phyloP scores from a whole-genome alignment of 345 rosid genomes.

The Anastatica hierochuntica region DNA sequence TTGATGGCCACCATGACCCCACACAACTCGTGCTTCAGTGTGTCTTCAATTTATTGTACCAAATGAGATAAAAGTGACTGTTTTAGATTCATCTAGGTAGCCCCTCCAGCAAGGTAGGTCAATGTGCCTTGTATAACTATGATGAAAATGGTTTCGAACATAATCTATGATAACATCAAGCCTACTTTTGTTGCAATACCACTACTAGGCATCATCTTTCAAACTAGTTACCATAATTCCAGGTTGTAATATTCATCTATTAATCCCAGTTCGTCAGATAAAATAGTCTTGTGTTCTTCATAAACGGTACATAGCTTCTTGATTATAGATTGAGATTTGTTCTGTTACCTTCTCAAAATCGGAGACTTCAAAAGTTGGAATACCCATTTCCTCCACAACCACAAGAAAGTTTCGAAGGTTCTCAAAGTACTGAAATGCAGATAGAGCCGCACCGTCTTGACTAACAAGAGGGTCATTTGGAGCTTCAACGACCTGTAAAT shows the following conservation, averaged over 20 bases:
- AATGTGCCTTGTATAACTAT: background rate
- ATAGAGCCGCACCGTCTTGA: conserved; percentile 87
- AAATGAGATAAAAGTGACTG: conserved; percentile 2
- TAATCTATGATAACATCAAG: background rate
- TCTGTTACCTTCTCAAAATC: conserved; percentile 79
- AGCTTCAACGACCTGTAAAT: conserved; percentile 65
- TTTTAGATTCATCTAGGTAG: conserved; percentile 5
- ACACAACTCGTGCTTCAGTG: conserved; percentile 1
- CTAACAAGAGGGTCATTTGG: conserved; percentile 56
- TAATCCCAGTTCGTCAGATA: background rate
- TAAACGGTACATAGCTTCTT: background rate
- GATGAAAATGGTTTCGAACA: conserved; percentile 2
- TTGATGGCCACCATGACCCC: conserved; percentile 8
- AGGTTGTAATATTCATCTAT: background rate
- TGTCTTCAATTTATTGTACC: conserved; percentile 8
- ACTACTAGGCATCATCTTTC: background rate
- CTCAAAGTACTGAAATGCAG: conserved; percentile 88
- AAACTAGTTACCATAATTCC: background rate
- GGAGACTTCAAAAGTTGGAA: conserved; percentile 82
- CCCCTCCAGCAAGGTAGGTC: conserved; percentile 24
- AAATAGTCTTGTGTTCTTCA: background rate
- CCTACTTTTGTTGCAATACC: background rate
- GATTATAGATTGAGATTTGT: background rate
- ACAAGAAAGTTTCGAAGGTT: conserved; percentile 82
- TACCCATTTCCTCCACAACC: conserved; percentile 66